phyloP scores from a whole-genome alignment of 1,284 basidiomycete species.

The Cerrena zonata region DNA sequence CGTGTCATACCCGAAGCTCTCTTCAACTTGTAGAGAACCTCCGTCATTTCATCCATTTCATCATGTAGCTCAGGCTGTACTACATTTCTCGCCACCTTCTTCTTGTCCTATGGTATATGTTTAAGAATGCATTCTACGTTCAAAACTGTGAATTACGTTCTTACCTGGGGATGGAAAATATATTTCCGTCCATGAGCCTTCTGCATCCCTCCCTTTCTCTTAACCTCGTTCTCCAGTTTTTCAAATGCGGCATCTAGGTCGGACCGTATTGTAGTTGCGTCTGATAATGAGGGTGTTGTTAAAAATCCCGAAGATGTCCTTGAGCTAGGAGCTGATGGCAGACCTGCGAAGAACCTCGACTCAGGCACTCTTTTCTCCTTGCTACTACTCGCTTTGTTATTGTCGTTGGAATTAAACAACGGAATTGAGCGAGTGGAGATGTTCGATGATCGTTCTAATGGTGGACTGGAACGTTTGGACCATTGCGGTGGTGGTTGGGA shows the following conservation, averaged over 20 bases:
- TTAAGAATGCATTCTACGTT: background rate
- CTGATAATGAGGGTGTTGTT: slow-evolving; percentile 6
- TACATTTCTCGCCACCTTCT: slow-evolving; percentile 38
- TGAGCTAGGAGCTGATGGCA: slow-evolving; percentile 20
- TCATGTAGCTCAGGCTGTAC: slow-evolving; percentile 37
- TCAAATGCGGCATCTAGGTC: slow-evolving; percentile 18
- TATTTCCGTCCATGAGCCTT: slow-evolving; percentile 16
- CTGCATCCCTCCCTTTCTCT: slow-evolving; percentile 9
- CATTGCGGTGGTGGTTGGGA: background rate
- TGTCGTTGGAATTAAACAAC: background rate
- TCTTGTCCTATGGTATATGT: slow-evolving; percentile 60
- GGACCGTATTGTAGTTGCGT: too few species aligned
- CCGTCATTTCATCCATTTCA: slow-evolving; percentile 45
- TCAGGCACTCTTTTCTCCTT: background rate
- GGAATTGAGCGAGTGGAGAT: background rate
- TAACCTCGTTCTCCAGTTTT: slow-evolving; percentile 9
- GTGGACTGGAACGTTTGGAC: background rate
- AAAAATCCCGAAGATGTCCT: slow-evolving; percentile 14
- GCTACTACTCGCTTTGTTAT: too few species aligned
- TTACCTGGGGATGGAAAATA: slow-evolving; percentile 18
- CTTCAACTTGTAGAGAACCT: slow-evolving; percentile 41
- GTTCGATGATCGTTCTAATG: background rate
- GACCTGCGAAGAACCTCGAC: slow-evolving; percentile 13
- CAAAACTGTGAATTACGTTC: background rate
- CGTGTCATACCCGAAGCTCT: slow-evolving; percentile 35